Conservation (phyloP, 495 filamentous ascomycete species). For the Rusavskia elegans region DNA sequence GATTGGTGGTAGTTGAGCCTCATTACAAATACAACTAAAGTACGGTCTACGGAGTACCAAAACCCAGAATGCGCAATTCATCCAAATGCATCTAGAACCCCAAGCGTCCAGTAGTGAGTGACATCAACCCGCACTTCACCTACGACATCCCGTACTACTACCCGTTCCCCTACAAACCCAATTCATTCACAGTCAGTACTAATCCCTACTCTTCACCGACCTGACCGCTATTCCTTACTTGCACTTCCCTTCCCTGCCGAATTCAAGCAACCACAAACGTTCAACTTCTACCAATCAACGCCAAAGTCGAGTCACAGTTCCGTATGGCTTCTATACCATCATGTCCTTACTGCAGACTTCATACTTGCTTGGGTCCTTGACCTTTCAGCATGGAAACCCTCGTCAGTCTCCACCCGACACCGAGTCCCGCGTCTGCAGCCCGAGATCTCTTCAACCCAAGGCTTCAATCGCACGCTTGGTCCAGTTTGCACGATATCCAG, state of each 20-base stretch:
- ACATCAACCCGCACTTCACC: too few species aligned
- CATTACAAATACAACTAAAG: too few species aligned
- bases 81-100: too few species aligned
- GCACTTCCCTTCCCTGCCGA: background rate
- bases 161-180: too few species aligned
- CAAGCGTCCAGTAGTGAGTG: too few species aligned
- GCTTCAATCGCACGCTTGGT: slow-evolving; percentile 10
- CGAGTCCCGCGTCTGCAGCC: background rate
- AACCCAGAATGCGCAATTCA: too few species aligned
- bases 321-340: slow-evolving; percentile 3
- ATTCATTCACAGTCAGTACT: too few species aligned
- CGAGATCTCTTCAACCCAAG: background rate
- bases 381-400: background rate
- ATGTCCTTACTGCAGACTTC: slow-evolving; percentile 5
- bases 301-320: background rate
- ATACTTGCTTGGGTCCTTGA: slow-evolving; percentile 1
- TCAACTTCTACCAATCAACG: background rate
- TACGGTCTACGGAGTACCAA: too few species aligned
- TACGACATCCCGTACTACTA: too few species aligned
- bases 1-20: too few species aligned
- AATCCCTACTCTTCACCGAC: too few species aligned
- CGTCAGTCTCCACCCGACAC: background rate
- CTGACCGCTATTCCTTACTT: background rate
- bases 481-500: slow-evolving; percentile 11
- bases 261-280: background rate